These are phyloP conservation scores for Pseudogymnoascus sp. DNA, from an alignment of 2,329 filamentous ascomycete genomes.

Conservation along the genomic window DNA sequence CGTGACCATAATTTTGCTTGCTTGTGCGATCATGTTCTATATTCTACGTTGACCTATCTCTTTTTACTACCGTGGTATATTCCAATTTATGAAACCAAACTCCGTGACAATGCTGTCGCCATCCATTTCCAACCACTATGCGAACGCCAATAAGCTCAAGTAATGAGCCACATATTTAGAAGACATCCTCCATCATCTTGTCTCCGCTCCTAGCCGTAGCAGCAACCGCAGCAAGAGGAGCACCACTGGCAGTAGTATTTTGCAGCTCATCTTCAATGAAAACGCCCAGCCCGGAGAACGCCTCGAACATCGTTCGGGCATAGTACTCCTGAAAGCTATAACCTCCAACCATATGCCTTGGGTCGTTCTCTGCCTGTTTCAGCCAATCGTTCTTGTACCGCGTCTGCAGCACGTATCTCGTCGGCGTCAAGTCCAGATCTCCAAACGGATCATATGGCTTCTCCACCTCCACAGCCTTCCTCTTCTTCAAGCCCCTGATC, in stretches of 20 bases:
- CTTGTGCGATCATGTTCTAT: not conserved
- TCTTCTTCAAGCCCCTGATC: conserved; percentile 73
- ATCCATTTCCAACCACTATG: conserved; percentile 3
- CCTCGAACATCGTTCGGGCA: conserved; percentile 71
- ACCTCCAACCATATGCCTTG: conserved; percentile 64
- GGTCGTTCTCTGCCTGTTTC: conserved; percentile 55
- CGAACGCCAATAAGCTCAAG: conserved; percentile 1
- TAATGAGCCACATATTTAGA: conserved; percentile 22
- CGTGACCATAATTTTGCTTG: not conserved
- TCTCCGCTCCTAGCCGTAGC: conserved; percentile 29
- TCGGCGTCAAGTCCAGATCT: conserved; percentile 57
- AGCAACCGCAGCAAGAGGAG: conserved; percentile 30
- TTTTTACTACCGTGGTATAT: not conserved
- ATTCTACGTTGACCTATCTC: not conserved
- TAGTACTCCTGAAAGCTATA: conserved; percentile 80
- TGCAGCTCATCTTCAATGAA: conserved; percentile 65
- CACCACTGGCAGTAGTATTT: conserved; percentile 27
- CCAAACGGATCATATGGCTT: conserved; percentile 84
- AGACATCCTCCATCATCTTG: conserved; percentile 42
- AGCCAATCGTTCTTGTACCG: conserved; percentile 70
- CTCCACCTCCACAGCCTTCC: conserved; percentile 50
- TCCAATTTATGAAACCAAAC: conserved; percentile 4
- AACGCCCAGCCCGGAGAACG: conserved; percentile 80
- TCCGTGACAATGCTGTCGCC: conserved; percentile 1
- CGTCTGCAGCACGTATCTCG: conserved; percentile 61